Conservation (phyloP, 768 basidiomycete species). For the Neoboletus brunneissimus region DNA sequence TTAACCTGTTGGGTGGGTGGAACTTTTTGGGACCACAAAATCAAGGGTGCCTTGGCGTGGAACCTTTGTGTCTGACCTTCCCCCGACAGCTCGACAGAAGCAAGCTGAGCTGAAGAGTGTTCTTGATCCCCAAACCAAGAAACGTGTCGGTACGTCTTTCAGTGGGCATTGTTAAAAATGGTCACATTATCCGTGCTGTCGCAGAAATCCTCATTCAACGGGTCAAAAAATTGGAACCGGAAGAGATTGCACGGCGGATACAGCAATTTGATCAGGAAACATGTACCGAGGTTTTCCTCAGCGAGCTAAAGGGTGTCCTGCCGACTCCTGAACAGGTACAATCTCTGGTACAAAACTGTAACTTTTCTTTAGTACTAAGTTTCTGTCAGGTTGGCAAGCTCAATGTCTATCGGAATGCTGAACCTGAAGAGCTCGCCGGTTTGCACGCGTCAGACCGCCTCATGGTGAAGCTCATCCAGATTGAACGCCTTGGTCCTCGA, state of each 20-base stretch:
- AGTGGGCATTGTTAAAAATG: not conserved
- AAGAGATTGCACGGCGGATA: conserved; percentile 82
- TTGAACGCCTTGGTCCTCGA: conserved; percentile 81
- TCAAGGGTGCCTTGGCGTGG: not conserved
- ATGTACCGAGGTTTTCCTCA: conserved; percentile 86
- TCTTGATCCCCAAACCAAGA: conserved; percentile 86
- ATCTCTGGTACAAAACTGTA: not conserved
- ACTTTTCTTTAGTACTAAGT: not conserved
- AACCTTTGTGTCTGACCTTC: conserved; percentile 8
- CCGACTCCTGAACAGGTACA: conserved; percentile 88
- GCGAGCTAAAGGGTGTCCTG: conserved; percentile 81
- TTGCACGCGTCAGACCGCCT: conserved; percentile 95
- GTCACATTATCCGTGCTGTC: not conserved
- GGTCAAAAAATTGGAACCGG: conserved; percentile 77
- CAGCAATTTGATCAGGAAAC: conserved; percentile 83
- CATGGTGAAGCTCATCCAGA: conserved; percentile 96
- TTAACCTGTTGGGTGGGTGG: conserved; percentile 74
- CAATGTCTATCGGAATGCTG: conserved; percentile 85
- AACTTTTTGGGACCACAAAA: not conserved
- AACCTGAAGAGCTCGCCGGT: conserved; percentile 77
- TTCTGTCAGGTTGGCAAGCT: conserved; percentile 75
- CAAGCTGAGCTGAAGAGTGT: conserved; percentile 90
- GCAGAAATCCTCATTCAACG: conserved; percentile 91
- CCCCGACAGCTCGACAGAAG: conserved; percentile 64
- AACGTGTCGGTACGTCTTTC: conserved; percentile 76